Percentiles rank a stretch among this genome's conserved stretches.
Conservation (phyloP, 2,329 filamentous ascomycete species). For the Coniochaeta pulveracea region DNA sequence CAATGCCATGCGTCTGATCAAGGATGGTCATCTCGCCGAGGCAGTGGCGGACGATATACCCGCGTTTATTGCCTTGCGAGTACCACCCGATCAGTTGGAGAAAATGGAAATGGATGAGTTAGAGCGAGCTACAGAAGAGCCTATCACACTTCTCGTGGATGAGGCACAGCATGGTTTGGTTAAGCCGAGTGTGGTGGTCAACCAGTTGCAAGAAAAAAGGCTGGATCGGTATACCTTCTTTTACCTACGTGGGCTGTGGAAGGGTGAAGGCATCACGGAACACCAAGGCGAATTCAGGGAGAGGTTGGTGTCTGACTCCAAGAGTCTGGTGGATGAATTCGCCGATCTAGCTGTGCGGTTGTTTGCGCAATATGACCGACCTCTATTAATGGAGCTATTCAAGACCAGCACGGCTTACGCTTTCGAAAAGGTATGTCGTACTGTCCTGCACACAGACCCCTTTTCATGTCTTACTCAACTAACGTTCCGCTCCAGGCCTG, state of each 20-base stretch:
- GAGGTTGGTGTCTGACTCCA: constrained; percentile 44
- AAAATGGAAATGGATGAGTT: constrained; percentile 48
- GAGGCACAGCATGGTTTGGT: constrained; percentile 87
- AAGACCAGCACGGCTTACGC: constrained; percentile 76
- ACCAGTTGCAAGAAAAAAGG: constrained; percentile 59
- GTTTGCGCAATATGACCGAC: constrained; percentile 74
- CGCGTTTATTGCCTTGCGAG: constrained; percentile 76
- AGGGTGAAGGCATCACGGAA: constrained; percentile 53
- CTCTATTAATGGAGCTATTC: constrained; percentile 76
- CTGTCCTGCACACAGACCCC: background rate
- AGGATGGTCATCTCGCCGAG: constrained; percentile 81
- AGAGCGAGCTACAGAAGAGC: constrained; percentile 69
- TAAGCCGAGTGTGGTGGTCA: constrained; percentile 63
- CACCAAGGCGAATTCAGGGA: constrained; percentile 42
- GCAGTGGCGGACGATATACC: constrained; percentile 83
- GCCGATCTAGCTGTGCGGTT: constrained; percentile 78
- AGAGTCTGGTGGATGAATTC: constrained; percentile 70
- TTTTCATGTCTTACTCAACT: constrained; percentile 5
- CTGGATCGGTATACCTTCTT: constrained; percentile 76
- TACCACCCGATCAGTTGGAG: constrained; percentile 58
- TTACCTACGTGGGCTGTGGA: constrained; percentile 82
- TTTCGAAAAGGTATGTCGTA: constrained; percentile 62
- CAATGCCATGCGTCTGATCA: constrained; percentile 74
- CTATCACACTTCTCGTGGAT: constrained; percentile 75
- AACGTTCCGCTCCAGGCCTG: constrained; percentile 36